These are phyloP conservation scores for Flaveria floridana DNA, from an alignment of 140 eudicot species.

Conservation along the genomic window DNA sequence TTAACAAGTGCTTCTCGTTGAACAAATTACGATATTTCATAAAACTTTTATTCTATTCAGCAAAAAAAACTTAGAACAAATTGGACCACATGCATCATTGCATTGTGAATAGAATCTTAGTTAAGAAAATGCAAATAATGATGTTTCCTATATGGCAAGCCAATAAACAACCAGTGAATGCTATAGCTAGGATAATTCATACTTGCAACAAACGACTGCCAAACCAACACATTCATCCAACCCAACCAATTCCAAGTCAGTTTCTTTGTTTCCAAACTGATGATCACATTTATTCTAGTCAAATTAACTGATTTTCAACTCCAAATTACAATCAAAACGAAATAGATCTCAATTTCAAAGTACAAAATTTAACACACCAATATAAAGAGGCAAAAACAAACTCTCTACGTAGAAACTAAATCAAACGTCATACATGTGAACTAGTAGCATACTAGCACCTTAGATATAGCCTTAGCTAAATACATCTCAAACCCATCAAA, in stretches of 20 bases:
- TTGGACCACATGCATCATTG: background rate
- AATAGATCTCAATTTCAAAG: background rate
- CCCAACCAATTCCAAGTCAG: background rate
- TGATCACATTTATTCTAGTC: background rate
- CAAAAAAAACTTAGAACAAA: background rate
- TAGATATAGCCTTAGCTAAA: background rate
- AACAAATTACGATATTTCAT: background rate
- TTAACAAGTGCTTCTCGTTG: background rate
- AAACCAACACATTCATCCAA: background rate
- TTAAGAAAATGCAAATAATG: background rate
- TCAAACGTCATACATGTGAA: background rate
- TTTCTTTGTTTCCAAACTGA: background rate
- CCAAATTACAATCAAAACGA: background rate
- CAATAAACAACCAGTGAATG: background rate
- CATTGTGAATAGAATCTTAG: background rate
- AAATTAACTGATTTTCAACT: background rate
- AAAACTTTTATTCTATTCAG: background rate
- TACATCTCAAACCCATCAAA: background rate
- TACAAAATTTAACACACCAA: background rate
- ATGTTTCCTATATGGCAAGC: background rate
- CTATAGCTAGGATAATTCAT: background rate
- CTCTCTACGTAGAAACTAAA: too few species aligned
- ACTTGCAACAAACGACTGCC: background rate
- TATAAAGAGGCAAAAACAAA: too few species aligned
- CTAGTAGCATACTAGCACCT: slow-evolving; percentile 22